Evolutionary conservation across 169 alveolate genomes (phyloP).

Genomic region (Eimeria acervulina): DNA sequence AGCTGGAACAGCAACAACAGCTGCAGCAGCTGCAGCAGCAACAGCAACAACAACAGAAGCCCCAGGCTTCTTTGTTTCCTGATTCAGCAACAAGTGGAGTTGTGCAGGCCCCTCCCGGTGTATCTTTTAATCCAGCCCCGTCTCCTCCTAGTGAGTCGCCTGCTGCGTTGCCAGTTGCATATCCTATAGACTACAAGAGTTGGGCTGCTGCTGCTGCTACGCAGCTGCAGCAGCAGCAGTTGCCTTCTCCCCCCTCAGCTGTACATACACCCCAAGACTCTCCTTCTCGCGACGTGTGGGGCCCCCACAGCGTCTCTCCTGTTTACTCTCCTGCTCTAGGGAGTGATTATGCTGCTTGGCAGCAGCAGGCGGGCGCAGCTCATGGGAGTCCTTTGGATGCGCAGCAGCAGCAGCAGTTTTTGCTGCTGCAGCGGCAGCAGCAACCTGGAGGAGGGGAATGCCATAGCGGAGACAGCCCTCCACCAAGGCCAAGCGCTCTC

Average conservation of each 20-base stretch:
- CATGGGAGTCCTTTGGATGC: neutral
- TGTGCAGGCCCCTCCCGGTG: slow-evolving; percentile 29
- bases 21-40: slow-evolving; percentile 66
- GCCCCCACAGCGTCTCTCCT: slow-evolving; percentile 35
- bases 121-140: neutral
- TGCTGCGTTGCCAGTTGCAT: slow-evolving; percentile 4
- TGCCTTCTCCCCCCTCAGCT: slow-evolving; percentile 64
- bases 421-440: slow-evolving; percentile 66
- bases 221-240: slow-evolving; percentile 49
- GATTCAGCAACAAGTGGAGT: neutral
- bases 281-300: slow-evolving; percentile 60
- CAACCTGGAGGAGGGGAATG: neutral
- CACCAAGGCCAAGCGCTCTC: slow-evolving; percentile 12
- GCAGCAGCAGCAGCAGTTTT: slow-evolving; percentile 28
- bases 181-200: slow-evolving; percentile 32
- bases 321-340: slow-evolving; percentile 40
- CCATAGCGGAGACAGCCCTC: neutral
- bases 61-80: slow-evolving; percentile 19
- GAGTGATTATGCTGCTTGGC: slow-evolving; percentile 38
- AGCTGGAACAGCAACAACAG: slow-evolving; percentile 23
- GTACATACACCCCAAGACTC: slow-evolving; percentile 60
- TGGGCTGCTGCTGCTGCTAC: slow-evolving; percentile 56
- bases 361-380: slow-evolving; percentile 22
- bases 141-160: neutral
- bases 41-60: slow-evolving; percentile 59